phyloP scores from a whole-genome alignment of 1,284 basidiomycete genomes.

The Naganishia sp. region DNA sequence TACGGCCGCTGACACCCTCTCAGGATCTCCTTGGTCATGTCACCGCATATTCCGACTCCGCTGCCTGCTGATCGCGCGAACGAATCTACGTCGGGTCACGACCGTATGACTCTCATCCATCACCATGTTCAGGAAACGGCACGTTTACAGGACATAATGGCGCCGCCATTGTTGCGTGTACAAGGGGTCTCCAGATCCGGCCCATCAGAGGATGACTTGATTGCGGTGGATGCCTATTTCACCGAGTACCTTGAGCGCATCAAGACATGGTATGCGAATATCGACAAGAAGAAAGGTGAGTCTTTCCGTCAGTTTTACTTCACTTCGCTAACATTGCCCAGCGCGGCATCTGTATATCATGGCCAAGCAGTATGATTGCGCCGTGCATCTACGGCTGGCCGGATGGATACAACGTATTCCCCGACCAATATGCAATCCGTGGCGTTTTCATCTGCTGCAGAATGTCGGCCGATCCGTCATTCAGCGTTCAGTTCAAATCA shows the following conservation, averaged over 20 bases:
- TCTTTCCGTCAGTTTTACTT: neutral
- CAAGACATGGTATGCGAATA: neutral
- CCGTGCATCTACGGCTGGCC: constrained; percentile 8
- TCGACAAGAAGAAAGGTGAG: constrained; percentile 2
- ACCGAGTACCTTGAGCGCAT: neutral
- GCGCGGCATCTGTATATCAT: constrained; percentile 13
- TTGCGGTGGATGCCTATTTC: neutral
- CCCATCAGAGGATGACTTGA: constrained; percentile 13
- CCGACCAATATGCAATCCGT: constrained; percentile 5
- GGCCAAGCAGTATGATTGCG: constrained; percentile 20
- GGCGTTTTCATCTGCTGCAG: neutral
- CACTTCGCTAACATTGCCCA: neutral
- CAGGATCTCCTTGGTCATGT: constrained; percentile 7
- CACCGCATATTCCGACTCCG: neutral
- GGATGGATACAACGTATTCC: constrained; percentile 18
- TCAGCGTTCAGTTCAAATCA: constrained; percentile 2
- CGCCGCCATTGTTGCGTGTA: neutral
- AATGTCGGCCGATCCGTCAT: constrained; percentile 10
- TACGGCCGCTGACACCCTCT: neutral
- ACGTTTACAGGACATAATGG: neutral
- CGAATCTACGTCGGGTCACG: neutral
- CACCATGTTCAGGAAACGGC: neutral
- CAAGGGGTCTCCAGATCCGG: neutral
- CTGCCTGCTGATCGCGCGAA: neutral
- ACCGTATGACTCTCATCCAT: neutral